Conservation (phyloP, 2,329 filamentous ascomycete species). For the Cercospora canescens region DNA sequence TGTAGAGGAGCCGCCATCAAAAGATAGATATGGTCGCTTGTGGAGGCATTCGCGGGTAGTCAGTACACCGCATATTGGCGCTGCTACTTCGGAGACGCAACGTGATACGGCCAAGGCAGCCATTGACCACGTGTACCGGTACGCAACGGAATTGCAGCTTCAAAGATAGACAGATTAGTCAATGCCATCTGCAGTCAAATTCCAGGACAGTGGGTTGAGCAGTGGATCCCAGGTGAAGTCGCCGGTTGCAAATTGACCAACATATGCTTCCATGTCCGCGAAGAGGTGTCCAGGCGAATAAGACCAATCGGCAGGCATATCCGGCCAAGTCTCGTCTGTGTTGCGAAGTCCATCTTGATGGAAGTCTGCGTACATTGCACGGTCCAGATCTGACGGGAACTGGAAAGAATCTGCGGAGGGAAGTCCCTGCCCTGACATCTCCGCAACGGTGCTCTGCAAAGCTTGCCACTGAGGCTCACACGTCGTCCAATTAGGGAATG, state of each 20-base stretch:
- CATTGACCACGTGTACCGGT: slow-evolving; percentile 29
- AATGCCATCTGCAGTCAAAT: background rate
- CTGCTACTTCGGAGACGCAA: slow-evolving; percentile 44
- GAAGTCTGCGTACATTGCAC: background rate
- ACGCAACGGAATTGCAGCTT: background rate
- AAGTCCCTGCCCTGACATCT: background rate
- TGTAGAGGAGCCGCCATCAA: slow-evolving; percentile 33
- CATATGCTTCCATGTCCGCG: slow-evolving; percentile 13
- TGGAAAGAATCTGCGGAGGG: background rate
- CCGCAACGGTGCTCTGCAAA: background rate
- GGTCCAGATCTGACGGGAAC: background rate
- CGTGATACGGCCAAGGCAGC: slow-evolving; percentile 39
- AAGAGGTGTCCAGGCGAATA: slow-evolving; percentile 15
- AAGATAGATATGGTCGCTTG: slow-evolving; percentile 29
- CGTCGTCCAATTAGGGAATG: slow-evolving; percentile 6
- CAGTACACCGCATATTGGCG: slow-evolving; percentile 50
- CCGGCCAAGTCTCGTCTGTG: background rate
- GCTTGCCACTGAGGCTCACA: background rate
- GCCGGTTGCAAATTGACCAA: slow-evolving; percentile 12
- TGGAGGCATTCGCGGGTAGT: slow-evolving; percentile 32
- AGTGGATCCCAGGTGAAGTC: slow-evolving; percentile 8
- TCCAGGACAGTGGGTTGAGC: slow-evolving; percentile 8
- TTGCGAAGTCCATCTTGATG: background rate
- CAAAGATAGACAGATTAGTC: background rate
- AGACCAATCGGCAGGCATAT: slow-evolving; percentile 1